These are phyloP conservation scores for Phytophthora sp. DNA, from an alignment of 352 stramenopile species.

Conservation along the genomic window DNA sequence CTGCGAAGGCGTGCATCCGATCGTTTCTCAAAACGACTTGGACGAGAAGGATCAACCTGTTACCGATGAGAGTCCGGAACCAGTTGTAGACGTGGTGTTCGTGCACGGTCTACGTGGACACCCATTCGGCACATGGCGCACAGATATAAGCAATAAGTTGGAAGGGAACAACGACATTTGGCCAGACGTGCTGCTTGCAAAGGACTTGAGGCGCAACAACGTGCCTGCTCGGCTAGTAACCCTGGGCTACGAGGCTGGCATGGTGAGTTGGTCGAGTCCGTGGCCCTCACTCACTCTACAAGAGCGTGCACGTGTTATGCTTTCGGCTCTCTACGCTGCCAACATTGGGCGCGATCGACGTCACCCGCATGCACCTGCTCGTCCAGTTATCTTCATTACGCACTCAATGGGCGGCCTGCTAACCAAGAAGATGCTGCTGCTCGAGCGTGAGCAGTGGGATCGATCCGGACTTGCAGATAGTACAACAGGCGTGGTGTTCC, in stretches of 20 bases:
- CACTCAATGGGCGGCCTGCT: slow-evolving; percentile 90
- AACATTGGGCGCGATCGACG: slow-evolving; percentile 54
- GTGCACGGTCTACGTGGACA: slow-evolving; percentile 85
- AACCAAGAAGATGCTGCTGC: slow-evolving; percentile 84
- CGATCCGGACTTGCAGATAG: slow-evolving; percentile 37
- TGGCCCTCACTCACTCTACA: slow-evolving; percentile 85
- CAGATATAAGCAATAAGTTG: slow-evolving; percentile 68
- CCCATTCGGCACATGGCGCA: slow-evolving; percentile 84
- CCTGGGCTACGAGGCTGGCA: slow-evolving; percentile 80
- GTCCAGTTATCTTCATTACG: slow-evolving; percentile 83
- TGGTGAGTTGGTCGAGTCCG: slow-evolving; percentile 87
- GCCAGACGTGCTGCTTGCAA: slow-evolving; percentile 72
- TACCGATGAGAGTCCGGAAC: neutral
- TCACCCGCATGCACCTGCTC: slow-evolving; percentile 8
- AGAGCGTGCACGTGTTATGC: slow-evolving; percentile 75
- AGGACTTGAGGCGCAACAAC: slow-evolving; percentile 50
- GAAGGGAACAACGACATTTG: slow-evolving; percentile 71
- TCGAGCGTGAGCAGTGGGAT: slow-evolving; percentile 43
- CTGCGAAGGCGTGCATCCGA: slow-evolving; percentile 79
- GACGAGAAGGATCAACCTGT: slow-evolving; percentile 6
- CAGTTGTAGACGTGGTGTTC: slow-evolving; percentile 76
- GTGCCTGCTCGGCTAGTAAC: slow-evolving; percentile 70
- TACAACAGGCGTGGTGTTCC: slow-evolving; percentile 73
- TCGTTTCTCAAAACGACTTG: slow-evolving; percentile 45
- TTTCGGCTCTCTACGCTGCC: slow-evolving; percentile 68